Evolutionary conservation across 441 rosid species (phyloP).

Genomic region (Populus hybrid): DNA sequence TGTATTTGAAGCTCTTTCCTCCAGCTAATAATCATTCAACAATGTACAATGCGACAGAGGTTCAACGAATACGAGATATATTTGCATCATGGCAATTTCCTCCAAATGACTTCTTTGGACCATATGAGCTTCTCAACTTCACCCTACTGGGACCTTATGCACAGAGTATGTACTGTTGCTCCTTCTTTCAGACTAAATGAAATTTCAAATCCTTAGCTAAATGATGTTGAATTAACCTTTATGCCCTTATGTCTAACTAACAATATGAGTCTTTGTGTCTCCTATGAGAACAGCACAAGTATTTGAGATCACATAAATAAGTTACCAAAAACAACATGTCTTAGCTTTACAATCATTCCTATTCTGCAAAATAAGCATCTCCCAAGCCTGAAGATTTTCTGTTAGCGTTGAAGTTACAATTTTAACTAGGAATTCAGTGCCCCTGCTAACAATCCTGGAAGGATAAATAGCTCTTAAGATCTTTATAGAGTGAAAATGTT

Average conservation of each 20-base stretch:
- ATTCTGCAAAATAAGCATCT: not conserved
- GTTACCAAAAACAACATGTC: not conserved
- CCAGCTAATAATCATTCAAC: conserved; percentile 21
- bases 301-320: not conserved
- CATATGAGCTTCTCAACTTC: conserved; percentile 91
- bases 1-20: conserved; percentile 85
- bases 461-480: not conserved
- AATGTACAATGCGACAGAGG: conserved; percentile 57
- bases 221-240: not conserved
- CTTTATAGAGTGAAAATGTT: not conserved
- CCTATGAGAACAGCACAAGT: not conserved
- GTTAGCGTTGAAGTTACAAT: not conserved
- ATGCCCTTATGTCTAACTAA: not conserved
- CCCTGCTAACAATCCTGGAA: not conserved
- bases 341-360: not conserved
- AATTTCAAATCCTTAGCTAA: not conserved
- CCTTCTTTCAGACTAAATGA: conserved; percentile 1
- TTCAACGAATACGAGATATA: conserved; percentile 47
- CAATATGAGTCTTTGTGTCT: not conserved
- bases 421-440: not conserved
- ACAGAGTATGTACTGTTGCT: conserved; percentile 40
- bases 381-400: not conserved
- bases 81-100: conserved; percentile 65
- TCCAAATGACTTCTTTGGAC: conserved; percentile 62
- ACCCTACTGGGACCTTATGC: conserved; percentile 83